Evolutionary conservation across 164 flowering plant genomes (phyloP), one percentile per base, ranked within the genome.

Genomic region (Chimonanthus salicifolius): DNA sequence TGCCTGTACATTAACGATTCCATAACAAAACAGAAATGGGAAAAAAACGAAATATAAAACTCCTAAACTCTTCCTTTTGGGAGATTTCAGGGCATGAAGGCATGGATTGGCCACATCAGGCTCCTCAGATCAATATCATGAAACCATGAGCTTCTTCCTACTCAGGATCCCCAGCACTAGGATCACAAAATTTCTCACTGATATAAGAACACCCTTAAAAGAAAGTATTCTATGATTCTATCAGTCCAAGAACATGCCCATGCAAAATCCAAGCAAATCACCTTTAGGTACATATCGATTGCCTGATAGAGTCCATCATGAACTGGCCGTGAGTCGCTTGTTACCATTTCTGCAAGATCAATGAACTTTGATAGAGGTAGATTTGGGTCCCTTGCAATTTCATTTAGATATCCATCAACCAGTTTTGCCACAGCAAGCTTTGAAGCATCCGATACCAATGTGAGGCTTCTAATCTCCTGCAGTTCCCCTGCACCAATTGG

Each of bases 261-360:
- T 54, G 43, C 68, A 13, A 66, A 66, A 11, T 66, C 45, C 20
- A 66, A 44, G n/a, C 46, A 63, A 63, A 66, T 66, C 68, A 93
- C 99, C 92, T 92, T 92, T 65, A 95, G 89, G 77, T 82, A 93
- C 80, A 80, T 90, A 84, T 95, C 99, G 67, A 95, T 87, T 69
- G 98, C 98, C 45, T 90, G 87, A 78, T 95, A 95, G 44, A 95
- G 83, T 13, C 87, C 90, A 76, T 95, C 99, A 83, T 92, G 97
- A 63, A 85, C 73, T 47, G 92, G 90, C 8, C 97, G 76, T 20
- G 90, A 67, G 72, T 83, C 83, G 18, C 83, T 76, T 6, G 95
- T 82, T 6, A 89, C 85, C 85, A 86, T 72, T 73, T 90, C 88
- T 4, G 97, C 92, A 47, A 93, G 87, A 60, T 80, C 87, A 62